phyloP scores from a whole-genome alignment of 306 rosid species.

The Rosa chinensis region DNA sequence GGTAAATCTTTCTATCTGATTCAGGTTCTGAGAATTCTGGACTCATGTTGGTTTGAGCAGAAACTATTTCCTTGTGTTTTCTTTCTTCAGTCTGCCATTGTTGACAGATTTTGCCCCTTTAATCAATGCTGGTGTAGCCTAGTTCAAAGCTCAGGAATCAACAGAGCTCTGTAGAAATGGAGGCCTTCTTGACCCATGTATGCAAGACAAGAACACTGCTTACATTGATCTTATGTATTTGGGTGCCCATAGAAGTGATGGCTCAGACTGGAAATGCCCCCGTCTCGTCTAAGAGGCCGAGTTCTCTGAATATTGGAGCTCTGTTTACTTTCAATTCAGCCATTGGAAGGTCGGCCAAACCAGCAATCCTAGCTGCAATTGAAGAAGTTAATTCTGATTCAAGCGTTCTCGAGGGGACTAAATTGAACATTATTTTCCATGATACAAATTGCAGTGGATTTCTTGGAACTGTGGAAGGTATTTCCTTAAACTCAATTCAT shows the following conservation, averaged over 20 bases:
- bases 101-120: constrained; percentile 31
- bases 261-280: constrained; percentile 45
- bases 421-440: constrained; percentile 31
- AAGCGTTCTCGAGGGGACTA: constrained; percentile 48
- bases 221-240: constrained; percentile 41
- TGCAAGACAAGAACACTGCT: constrained; percentile 30
- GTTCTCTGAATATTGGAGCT: constrained; percentile 62
- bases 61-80: not conserved
- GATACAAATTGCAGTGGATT: constrained; percentile 73
- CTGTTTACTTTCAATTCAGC: constrained; percentile 53
- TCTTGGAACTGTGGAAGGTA: constrained; percentile 75
- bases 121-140: constrained; percentile 25
- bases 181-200: constrained; percentile 24
- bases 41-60: constrained; percentile 6
- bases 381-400: constrained; percentile 57
- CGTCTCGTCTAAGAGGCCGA: constrained; percentile 39
- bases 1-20: constrained; percentile 24
- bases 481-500: constrained; percentile 28
- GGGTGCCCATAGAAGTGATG: constrained; percentile 47
- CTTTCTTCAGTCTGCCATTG: constrained; percentile 31
- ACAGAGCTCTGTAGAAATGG: constrained; percentile 32
- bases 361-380: constrained; percentile 56
- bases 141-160: constrained; percentile 27
- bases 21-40: constrained; percentile 25
- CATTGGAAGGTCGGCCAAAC: constrained; percentile 62